phyloP scores from a whole-genome alignment of 2,329 filamentous ascomycete genomes.

The Phoma sp. region DNA sequence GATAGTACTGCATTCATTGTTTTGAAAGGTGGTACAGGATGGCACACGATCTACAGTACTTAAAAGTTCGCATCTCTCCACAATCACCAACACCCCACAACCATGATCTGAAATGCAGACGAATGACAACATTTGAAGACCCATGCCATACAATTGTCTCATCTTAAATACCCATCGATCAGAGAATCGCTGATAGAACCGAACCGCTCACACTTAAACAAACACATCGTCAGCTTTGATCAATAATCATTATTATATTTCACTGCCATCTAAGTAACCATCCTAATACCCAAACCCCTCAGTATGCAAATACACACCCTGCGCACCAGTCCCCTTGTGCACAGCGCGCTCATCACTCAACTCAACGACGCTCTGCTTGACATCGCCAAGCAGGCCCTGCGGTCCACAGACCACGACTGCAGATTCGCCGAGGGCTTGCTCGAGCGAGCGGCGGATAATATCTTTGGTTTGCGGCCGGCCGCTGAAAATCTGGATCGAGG shows the following conservation, averaged over 20 bases:
- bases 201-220: no score
- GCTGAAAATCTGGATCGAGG: conserved; percentile 48
- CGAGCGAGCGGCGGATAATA: conserved; percentile 62
- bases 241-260: no score
- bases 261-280: neutral
- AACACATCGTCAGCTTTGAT: no score
- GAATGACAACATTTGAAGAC: no score
- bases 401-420: conserved; percentile 69
- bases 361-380: conserved; percentile 60
- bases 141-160: no score
- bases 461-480: conserved; percentile 60
- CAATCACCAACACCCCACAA: neutral
- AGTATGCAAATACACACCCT: conserved; percentile 67
- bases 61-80: neutral
- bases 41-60: neutral
- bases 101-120: neutral
- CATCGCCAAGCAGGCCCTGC: conserved; percentile 59
- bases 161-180: no score
- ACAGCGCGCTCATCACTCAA: conserved; percentile 70
- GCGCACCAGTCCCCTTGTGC: conserved; percentile 70
- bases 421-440: conserved; percentile 66
- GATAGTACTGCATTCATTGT: no score
- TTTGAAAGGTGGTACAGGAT: neutral
- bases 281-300: conserved; percentile 62
- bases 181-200: no score